These are phyloP conservation scores for Termitomyces eurrhizus DNA, from an alignment of 768 basidiomycete species.

Conservation along the genomic window DNA sequence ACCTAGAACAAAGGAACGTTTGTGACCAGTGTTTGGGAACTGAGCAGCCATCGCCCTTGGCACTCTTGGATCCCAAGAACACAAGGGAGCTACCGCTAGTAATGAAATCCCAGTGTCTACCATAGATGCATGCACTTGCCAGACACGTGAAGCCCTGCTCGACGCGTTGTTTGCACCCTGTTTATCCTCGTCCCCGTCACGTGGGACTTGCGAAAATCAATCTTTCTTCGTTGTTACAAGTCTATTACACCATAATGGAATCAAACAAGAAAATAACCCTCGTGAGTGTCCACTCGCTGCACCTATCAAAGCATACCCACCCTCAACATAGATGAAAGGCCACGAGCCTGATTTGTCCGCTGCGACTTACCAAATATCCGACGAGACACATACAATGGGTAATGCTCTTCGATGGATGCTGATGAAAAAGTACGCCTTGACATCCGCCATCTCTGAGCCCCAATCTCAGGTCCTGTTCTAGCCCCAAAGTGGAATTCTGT, in stretches of 20 bases:
- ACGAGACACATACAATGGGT: constrained; percentile 95
- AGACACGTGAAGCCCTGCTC: no score
- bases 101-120: no score
- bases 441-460: not conserved
- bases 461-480: constrained; percentile 25
- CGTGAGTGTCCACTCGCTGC: constrained; percentile 22
- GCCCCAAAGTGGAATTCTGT: constrained; percentile 96
- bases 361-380: constrained; percentile 87
- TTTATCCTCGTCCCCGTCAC: constrained; percentile 8
- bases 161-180: constrained; percentile 12
- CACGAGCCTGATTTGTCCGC: constrained; percentile 78
- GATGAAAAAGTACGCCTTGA: constrained; percentile 87
- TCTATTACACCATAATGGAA: constrained; percentile 26
- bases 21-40: no score
- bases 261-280: constrained; percentile 39
- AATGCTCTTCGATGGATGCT: constrained; percentile 96
- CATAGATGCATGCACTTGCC: no score
- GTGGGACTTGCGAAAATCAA: constrained; percentile 8
- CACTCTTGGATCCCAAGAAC: no score
- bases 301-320: not conserved
- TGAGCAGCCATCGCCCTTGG: no score
- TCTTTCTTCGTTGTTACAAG: not conserved
- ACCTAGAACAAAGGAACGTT: no score
- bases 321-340: constrained; percentile 67
- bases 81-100: no score